Evolutionary conservation across 345 rosid species (phyloP), one percentile per base, ranked within the genome.

Genomic region (Eucalyptus camaldulensis): DNA sequence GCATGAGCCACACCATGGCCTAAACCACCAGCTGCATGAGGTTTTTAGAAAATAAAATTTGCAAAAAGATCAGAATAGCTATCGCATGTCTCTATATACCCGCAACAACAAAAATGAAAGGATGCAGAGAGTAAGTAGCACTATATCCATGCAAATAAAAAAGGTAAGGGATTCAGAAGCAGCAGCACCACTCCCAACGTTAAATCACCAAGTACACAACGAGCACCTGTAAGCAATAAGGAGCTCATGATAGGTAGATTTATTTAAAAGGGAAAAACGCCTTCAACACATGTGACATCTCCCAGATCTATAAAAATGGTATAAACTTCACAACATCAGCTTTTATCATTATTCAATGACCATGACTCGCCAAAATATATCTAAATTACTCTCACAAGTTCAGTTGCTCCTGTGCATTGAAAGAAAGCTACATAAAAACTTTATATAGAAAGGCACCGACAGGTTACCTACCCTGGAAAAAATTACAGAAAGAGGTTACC

Each of bases 1-100:
- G 98, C 99, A 92, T 98, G 99, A 43, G 99, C 99, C 89, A 96
- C 95, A 87, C 99, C 99, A 90, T 97, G 99, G 92, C 99, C 99
- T 93, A 97, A 93, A 90, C 99, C 99, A 89, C 99, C 99, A 96
- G 99, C 99, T 98, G 97, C 94, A 95, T n/a, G 80, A 76, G 47
- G 85, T 76, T 76, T 40, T 40, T 0, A 76, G 21, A 22, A 76
- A 40, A 40, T 40, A 6, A 40, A 40, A 76, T 76, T 40, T 6
- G 16, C 47, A 21, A 11, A 76, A 76, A 21, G 16, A 40, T 72
- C 45, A 37, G 45, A 72, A 17, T 16, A 40, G 85, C 27, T 21
- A 40, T 13, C 29, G 7, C 40, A 76, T 76, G 85, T 76, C 85
- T 76, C 27, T 21, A 76, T 21, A 40, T 40, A 40, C 47, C 85